phyloP scores from a whole-genome alignment of 2,329 filamentous ascomycete species.

The Trichophyton simii region DNA sequence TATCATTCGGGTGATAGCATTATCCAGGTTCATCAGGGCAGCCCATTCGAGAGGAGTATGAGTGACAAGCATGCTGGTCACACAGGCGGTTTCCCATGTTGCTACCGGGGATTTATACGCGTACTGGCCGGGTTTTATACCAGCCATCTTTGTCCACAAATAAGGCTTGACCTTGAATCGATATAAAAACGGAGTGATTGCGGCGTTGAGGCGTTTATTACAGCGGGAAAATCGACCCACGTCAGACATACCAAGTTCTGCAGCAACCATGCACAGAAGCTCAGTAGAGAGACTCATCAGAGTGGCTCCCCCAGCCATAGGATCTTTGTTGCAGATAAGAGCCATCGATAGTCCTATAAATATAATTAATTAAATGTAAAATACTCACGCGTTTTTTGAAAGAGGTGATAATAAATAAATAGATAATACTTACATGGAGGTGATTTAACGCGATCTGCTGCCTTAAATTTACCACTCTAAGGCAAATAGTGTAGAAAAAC shows the following conservation, averaged over 20 bases:
- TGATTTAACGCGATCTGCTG: background rate
- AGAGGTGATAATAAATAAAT: background rate
- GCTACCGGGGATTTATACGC: background rate
- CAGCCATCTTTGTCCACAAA: background rate
- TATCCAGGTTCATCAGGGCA: background rate
- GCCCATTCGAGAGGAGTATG: background rate
- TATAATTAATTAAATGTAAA: background rate
- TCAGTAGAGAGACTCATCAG: constrained; percentile 1
- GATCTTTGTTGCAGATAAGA: background rate
- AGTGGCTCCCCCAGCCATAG: no score
- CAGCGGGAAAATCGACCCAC: background rate
- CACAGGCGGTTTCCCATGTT: background rate
- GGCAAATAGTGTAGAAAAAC: background rate
- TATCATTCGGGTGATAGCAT: background rate
- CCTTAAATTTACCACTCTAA: background rate
- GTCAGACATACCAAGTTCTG: background rate
- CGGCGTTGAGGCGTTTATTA: background rate
- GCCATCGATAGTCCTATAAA: background rate
- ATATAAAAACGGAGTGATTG: background rate
- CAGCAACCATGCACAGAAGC: background rate
- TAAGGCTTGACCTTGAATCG: background rate
- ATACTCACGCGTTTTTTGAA: background rate
- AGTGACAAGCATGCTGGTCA: background rate
- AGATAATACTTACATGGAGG: background rate
- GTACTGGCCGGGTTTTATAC: background rate